These are phyloP conservation scores for Tulasnella sp. DNA, from an alignment of 768 basidiomycete species.

Conservation along the genomic window DNA sequence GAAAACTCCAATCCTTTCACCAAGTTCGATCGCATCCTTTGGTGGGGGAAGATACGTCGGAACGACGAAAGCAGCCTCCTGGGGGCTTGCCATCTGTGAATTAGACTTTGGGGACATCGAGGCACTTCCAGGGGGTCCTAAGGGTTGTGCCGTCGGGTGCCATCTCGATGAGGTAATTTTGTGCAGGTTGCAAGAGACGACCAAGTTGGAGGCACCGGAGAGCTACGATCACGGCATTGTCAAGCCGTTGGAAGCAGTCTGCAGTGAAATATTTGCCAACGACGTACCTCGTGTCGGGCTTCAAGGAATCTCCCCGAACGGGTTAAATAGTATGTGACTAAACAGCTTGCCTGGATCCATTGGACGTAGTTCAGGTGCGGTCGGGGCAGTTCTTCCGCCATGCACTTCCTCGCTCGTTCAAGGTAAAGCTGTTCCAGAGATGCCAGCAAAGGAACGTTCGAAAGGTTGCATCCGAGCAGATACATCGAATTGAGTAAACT, in stretches of 20 bases:
- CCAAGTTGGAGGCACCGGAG: conserved; percentile 28
- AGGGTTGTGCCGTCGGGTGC: conserved; percentile 15
- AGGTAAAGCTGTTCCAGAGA: conserved; percentile 25
- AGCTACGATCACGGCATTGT: conserved; percentile 26
- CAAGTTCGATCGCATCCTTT: conserved; percentile 26
- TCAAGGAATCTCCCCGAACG: conserved; percentile 33
- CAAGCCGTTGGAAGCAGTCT: conserved; percentile 6
- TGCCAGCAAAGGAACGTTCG: conserved; percentile 25
- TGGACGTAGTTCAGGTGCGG: conserved; percentile 29
- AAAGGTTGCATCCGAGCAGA: conserved; percentile 35
- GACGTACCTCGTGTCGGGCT: conserved; percentile 34
- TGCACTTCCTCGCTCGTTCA: conserved; percentile 18
- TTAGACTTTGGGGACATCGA: neutral
- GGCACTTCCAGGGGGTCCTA: neutral
- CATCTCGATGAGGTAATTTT: conserved; percentile 33
- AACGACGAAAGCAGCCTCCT: conserved; percentile 8
- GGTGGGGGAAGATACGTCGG: conserved; percentile 21
- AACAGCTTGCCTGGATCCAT: conserved; percentile 34
- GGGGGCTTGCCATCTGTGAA: neutral
- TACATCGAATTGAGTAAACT: conserved; percentile 36
- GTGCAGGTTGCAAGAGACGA: conserved; percentile 34
- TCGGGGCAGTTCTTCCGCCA: conserved; percentile 25
- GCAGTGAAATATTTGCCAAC: neutral
- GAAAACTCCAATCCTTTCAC: conserved; percentile 27
- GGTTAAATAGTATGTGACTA: conserved; percentile 34